Conservation (phyloP, 2,329 filamentous ascomycete species). For the Epichloe gansuensis region DNA sequence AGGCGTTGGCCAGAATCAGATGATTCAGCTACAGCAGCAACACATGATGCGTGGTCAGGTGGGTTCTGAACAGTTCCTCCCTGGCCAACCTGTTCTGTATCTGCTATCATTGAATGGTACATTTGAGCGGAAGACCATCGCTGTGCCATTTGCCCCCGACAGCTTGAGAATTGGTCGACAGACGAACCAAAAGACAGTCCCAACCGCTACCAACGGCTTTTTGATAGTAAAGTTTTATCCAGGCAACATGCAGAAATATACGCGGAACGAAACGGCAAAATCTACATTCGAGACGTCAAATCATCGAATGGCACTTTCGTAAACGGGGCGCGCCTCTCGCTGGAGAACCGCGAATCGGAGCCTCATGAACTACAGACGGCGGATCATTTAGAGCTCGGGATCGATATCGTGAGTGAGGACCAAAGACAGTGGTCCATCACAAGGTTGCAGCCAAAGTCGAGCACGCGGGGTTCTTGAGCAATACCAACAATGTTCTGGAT, state of each 20-base stretch:
- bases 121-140: constrained; percentile 94
- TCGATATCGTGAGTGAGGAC: constrained; percentile 97
- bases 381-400: constrained; percentile 87
- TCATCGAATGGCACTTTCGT: constrained; percentile 98
- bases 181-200: constrained; percentile 92
- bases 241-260: constrained; percentile 94
- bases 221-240: constrained; percentile 95
- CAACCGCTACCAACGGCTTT: constrained; percentile 88
- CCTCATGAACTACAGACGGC: constrained; percentile 85
- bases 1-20: constrained; percentile 20
- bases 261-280: constrained; percentile 73
- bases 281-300: constrained; percentile 95
- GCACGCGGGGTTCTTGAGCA: constrained; percentile 73
- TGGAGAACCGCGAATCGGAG: constrained; percentile 91
- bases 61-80: constrained; percentile 42
- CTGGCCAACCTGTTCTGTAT: constrained; percentile 66
- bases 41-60: constrained; percentile 47
- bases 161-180: constrained; percentile 87
- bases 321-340: constrained; percentile 79
- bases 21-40: constrained; percentile 29
- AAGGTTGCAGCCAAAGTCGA: constrained; percentile 97
- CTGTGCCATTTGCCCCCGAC: constrained; percentile 88
- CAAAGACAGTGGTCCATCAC: constrained; percentile 95
- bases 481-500: constrained; percentile 66
- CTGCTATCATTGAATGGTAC: constrained; percentile 88